Evolutionary conservation across 768 basidiomycete species (phyloP).

Genomic region (Xanthoconium purpureum): DNA sequence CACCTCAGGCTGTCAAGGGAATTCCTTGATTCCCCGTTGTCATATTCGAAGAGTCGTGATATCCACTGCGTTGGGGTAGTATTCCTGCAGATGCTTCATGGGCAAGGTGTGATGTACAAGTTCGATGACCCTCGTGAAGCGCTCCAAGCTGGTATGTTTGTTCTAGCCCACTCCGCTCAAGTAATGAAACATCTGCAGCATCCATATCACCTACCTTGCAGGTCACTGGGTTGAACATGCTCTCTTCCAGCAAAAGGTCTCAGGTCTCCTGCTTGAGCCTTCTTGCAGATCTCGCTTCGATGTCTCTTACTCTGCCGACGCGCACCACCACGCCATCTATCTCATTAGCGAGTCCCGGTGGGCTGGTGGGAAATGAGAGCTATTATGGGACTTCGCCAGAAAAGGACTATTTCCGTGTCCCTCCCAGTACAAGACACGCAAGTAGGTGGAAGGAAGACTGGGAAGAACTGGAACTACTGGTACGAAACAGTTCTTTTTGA

Average conservation of each 20-base stretch:
- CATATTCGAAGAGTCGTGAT: conserved; percentile 76
- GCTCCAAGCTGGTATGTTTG: conserved; percentile 46
- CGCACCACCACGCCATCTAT: conserved; percentile 19
- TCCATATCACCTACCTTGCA: conserved; percentile 51
- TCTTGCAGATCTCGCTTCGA: conserved; percentile 54
- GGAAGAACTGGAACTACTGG: conserved; percentile 87
- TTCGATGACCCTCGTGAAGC: conserved; percentile 57
- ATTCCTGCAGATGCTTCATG: conserved; percentile 83
- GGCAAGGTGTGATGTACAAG: conserved; percentile 58
- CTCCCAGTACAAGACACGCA: conserved; percentile 42
- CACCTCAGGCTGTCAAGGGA: conserved; percentile 68
- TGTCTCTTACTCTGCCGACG: conserved; percentile 28
- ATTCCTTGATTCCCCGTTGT: conserved; percentile 71
- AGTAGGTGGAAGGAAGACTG: conserved; percentile 93
- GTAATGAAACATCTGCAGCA: conserved; percentile 35
- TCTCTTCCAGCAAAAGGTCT: conserved; percentile 54
- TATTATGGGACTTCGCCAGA: conserved; percentile 56
- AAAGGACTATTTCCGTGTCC: conserved; percentile 53
- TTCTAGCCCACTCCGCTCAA: not conserved
- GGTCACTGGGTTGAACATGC: conserved; percentile 55
- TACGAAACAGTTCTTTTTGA: conserved; percentile 22
- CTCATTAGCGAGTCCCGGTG: conserved; percentile 35
- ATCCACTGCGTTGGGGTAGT: conserved; percentile 80
- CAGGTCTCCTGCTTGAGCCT: conserved; percentile 55
- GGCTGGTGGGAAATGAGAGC: conserved; percentile 45